Base-by-base conservation (phyloP, 2,329 filamentous ascomycete species). In the Claviceps paspali region DNA sequence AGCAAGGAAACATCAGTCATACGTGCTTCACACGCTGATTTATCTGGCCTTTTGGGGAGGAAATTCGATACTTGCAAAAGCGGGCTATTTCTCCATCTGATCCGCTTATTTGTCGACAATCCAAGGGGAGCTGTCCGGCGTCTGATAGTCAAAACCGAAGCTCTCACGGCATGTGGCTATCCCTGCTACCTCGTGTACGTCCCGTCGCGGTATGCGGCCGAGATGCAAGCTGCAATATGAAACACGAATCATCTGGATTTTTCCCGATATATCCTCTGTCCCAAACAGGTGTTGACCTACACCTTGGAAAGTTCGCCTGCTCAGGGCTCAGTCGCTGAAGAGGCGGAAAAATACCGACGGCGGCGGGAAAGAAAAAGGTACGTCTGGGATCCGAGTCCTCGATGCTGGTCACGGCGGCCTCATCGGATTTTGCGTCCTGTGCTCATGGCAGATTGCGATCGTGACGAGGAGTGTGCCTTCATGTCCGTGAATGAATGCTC, bases 121-220 rank as follows among this genome's bases (percentile, higher is more conserved):
- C 21, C 19, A 11, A 14, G 15, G 27, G 21, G 11, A 8, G 7
- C 8, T 15, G 21, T 19, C 22, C 22, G 19, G 10, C 15, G 17
- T 26, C 15, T 27, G 35, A 14, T 23, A 6, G 17, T 31, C 21
- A 31, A 21, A 23, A 7, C 10, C 6, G 12, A 19, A 18, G 26
- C 18, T 18, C 12, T 17, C 28, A 34, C 24, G 22, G 30, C 31
- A 34, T 35, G 19, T 30, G 31, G 23, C 27, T 11, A 40, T 42
- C 40, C 40, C 21, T 42, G 38, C 21, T 31, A 26, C 40, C 38
- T 42, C 40, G 40, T 42, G 37, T 40, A 37, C 31, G 30, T 35
- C 40, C 38, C 40, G 38, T 29, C 23, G 22, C 28, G 22, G 30
- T 32, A 34, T 42, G 24, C 36, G 37, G 30, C 37, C 36, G 40